Evolutionary conservation across 176 grass and related monocot species (phyloP).

Genomic region (Triticum timopheevii): DNA sequence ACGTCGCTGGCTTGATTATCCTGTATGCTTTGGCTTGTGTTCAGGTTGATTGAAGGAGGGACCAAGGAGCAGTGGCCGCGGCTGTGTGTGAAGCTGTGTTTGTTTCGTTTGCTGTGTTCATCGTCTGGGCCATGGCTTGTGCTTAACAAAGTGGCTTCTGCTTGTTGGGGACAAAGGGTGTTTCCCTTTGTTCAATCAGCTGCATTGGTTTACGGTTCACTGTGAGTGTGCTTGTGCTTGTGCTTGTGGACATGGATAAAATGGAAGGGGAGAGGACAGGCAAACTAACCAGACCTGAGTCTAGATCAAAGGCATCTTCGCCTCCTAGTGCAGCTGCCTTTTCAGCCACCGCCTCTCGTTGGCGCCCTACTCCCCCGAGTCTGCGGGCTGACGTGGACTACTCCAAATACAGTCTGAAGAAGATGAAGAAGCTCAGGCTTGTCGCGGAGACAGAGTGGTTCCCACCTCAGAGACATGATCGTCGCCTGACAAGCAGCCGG

Average conservation of each 20-base stretch:
- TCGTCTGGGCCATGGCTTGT: neutral
- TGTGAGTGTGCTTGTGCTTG: neutral
- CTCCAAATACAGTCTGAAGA: neutral
- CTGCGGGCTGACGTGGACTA: neutral
- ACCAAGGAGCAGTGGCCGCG: too few relatives aligned
- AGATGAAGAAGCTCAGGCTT: neutral
- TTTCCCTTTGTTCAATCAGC: neutral
- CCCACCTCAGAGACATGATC: neutral
- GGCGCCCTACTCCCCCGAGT: neutral
- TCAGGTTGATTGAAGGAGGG: too few relatives aligned
- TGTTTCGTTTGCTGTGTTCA: neutral
- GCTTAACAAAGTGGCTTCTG: neutral
- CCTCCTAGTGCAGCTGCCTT: neutral
- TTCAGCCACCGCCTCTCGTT: neutral
- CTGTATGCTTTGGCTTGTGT: too few relatives aligned
- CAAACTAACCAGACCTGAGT: neutral
- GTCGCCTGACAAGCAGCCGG: neutral
- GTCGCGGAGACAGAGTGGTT: neutral
- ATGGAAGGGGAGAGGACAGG: too few relatives aligned
- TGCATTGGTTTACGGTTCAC: neutral
- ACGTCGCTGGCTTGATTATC: too few relatives aligned
- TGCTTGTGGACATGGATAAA: neutral
- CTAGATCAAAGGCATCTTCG: neutral
- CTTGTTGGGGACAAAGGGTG: neutral
- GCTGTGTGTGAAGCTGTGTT: too few relatives aligned